phyloP scores from a whole-genome alignment of 345 rosid species.

The Citrus cavaleriei region DNA sequence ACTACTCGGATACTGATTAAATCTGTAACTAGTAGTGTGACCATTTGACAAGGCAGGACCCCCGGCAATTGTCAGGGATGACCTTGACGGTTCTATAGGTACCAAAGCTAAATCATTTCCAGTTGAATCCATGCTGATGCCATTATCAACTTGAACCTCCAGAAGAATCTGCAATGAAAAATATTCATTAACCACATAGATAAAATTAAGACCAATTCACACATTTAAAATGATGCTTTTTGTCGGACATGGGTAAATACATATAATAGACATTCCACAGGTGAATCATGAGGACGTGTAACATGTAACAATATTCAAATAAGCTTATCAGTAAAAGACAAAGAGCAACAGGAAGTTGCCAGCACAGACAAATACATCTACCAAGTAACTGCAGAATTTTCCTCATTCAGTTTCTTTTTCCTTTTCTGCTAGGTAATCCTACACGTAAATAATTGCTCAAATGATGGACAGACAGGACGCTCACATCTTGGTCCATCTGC shows the following conservation, averaged over 20 bases:
- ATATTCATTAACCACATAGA: slow-evolving; percentile 12
- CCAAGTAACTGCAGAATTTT: not conserved
- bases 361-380: not conserved
- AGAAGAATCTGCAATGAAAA: slow-evolving; percentile 63
- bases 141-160: slow-evolving; percentile 53
- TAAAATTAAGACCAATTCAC: slow-evolving; percentile 1
- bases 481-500: slow-evolving; percentile 85
- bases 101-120: slow-evolving; percentile 76
- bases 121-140: slow-evolving; percentile 47
- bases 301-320: not conserved
- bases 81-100: slow-evolving; percentile 59
- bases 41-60: slow-evolving; percentile 79
- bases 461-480: slow-evolving; percentile 19
- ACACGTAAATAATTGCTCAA: not conserved
- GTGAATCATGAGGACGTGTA: not conserved
- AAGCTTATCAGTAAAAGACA: not conserved
- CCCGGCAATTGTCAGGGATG: slow-evolving; percentile 70
- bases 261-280: not conserved
- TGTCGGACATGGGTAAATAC: not conserved
- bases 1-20: slow-evolving; percentile 38
- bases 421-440: not conserved
- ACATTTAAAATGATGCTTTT: not conserved
- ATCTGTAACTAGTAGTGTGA: slow-evolving; percentile 42
- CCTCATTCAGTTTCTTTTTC: not conserved
- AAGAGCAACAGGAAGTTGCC: not conserved